Conservation (phyloP, 2,329 filamentous ascomycete genomes). For the Fusarium mexicanum region DNA sequence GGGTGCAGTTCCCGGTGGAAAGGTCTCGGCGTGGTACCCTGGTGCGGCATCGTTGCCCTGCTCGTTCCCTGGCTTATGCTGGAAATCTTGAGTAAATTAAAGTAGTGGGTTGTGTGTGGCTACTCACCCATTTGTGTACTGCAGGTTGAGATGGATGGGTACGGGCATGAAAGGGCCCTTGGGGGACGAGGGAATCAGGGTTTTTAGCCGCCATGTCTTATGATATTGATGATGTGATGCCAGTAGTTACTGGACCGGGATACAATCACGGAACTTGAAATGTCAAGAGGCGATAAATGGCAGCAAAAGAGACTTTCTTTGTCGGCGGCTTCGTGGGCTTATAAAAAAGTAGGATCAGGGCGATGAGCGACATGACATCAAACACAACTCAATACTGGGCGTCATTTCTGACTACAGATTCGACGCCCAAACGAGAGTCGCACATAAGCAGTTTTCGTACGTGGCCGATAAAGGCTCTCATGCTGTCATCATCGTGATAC, state of each 20-base stretch:
- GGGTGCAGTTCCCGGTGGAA: not conserved
- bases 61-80: not conserved
- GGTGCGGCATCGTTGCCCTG: not conserved
- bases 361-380: not conserved
- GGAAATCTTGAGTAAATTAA: fast-evolving
- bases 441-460: not conserved
- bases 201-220: not conserved
- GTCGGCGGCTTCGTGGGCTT: not conserved
- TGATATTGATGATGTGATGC: no score
- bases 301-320: not conserved
- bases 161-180: not conserved
- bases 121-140: not conserved
- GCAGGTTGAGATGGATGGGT: not conserved
- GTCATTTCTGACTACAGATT: fast-evolving
- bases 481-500: not conserved
- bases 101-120: fast-evolving
- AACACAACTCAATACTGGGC: not conserved
- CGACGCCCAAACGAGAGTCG: not conserved
- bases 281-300: not conserved
- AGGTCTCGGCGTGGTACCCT: not conserved
- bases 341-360: not conserved
- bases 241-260: no score
- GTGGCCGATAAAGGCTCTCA: not conserved
- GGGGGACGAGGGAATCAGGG: not conserved
- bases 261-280: no score